phyloP scores from a whole-genome alignment of 495 filamentous ascomycete genomes.

The Neurospora terricola region DNA sequence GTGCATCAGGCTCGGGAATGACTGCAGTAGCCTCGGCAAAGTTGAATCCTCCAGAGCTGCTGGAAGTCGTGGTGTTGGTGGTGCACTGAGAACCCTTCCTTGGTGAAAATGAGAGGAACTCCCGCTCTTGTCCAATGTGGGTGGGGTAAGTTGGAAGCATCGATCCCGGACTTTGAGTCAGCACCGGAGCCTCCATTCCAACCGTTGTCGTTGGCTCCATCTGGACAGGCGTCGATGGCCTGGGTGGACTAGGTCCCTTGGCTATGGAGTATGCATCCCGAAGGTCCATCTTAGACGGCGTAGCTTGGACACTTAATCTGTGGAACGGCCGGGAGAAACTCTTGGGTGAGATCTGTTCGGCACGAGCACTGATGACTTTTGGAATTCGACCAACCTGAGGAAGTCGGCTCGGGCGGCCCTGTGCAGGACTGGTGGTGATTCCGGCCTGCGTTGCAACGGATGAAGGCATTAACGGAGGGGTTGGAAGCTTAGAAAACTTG shows the following conservation, averaged over 20 bases:
- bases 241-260: slow-evolving; percentile 36
- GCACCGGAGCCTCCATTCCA: slow-evolving; percentile 11
- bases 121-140: slow-evolving; percentile 16
- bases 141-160: slow-evolving; percentile 11
- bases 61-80: slow-evolving; percentile 46
- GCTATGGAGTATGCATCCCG: slow-evolving; percentile 34
- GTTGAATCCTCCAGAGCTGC: slow-evolving; percentile 47
- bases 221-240: slow-evolving; percentile 25
- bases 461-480: background rate
- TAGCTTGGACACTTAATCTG: slow-evolving; percentile 19
- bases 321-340: slow-evolving; percentile 73
- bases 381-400: slow-evolving; percentile 87
- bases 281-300: slow-evolving; percentile 4
- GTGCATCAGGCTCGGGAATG: slow-evolving; percentile 46
- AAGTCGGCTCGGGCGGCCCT: slow-evolving; percentile 39
- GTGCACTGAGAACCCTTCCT: slow-evolving; percentile 60
- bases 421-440: slow-evolving; percentile 2
- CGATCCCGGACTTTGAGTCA: slow-evolving; percentile 12
- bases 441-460: background rate
- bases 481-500: background rate
- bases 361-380: slow-evolving; percentile 67
- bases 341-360: slow-evolving; percentile 59
- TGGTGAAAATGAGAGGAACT: slow-evolving; percentile 64
- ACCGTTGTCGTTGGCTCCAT: slow-evolving; percentile 13
- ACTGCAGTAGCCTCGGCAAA: slow-evolving; percentile 50